phyloP scores from a whole-genome alignment of 2,329 filamentous ascomycete genomes.

The Aspergillus brunneoviolaceus region DNA sequence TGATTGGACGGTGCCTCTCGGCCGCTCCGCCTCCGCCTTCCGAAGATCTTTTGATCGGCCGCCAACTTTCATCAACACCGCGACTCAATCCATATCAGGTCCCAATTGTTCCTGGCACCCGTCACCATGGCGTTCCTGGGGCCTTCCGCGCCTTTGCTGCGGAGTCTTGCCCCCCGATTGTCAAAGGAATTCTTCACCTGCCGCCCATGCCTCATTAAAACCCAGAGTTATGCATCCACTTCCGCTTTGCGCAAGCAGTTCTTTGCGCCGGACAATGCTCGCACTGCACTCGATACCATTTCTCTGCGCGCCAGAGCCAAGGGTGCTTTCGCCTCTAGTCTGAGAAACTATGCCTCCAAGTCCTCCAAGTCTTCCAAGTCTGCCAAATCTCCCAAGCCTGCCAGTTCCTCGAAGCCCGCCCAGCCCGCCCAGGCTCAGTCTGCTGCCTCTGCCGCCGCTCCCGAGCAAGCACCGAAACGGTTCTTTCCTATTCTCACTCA shows the following conservation, averaged over 20 bases:
- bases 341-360: constrained; percentile 24
- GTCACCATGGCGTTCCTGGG: constrained; percentile 36
- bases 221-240: constrained; percentile 30
- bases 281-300: constrained; percentile 25
- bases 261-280: constrained; percentile 28
- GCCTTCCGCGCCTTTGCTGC: constrained; percentile 32
- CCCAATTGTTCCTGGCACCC: constrained; percentile 6
- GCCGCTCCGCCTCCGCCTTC: constrained; percentile 17
- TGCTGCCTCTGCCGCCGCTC: constrained; percentile 16
- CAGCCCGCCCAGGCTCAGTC: constrained; percentile 10
- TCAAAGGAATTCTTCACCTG: constrained; percentile 43
- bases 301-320: constrained; percentile 27
- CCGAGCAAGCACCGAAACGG: constrained; percentile 30
- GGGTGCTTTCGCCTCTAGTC: constrained; percentile 28
- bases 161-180: constrained; percentile 37
- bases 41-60: constrained; percentile 6
- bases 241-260: constrained; percentile 34
- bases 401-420: too few relatives aligned
- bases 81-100: not conserved
- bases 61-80: not conserved
- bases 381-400: too few relatives aligned
- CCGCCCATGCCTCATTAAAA: constrained; percentile 40
- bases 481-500: constrained; percentile 63
- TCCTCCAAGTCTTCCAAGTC: not conserved
- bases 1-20: constrained; percentile 18